A percentile compares a stretch with the other conserved stretches of the same genome.
Evolutionary conservation across 2,329 filamentous ascomycete species (phyloP).

Genomic region (Colletotrichum cereale): DNA sequence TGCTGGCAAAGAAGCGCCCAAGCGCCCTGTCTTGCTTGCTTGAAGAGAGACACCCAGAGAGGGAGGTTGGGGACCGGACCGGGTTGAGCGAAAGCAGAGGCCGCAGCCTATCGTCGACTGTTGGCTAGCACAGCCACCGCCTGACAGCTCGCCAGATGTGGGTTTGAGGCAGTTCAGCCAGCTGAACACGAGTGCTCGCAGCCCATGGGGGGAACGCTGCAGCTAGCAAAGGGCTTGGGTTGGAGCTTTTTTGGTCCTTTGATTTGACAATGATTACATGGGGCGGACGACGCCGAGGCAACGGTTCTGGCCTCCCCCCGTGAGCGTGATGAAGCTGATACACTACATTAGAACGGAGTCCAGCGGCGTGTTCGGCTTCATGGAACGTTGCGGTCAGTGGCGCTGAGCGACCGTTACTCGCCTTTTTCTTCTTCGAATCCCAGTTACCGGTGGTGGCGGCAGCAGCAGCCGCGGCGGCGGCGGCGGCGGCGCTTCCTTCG

Average conservation of each 20-base stretch:
- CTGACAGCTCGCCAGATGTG: slow-evolving; percentile 19
- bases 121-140: slow-evolving; percentile 30
- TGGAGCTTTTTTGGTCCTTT: background rate
- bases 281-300: background rate
- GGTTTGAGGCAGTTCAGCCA: slow-evolving; percentile 19
- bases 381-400: slow-evolving; percentile 26
- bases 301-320: background rate
- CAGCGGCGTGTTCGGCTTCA: slow-evolving; percentile 3
- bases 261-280: background rate
- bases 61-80: background rate
- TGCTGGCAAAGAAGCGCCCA: slow-evolving; percentile 18
- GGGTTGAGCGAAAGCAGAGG: slow-evolving; percentile 26
- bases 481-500: background rate
- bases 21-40: too few relatives aligned
- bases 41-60: too few relatives aligned
- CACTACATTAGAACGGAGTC: background rate
- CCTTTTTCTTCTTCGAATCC: background rate
- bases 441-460: too few relatives aligned
- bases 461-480: background rate
- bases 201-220: background rate
- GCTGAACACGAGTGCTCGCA: slow-evolving; percentile 34
- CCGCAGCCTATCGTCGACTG: slow-evolving; percentile 27
- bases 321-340: background rate
- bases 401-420: background rate
- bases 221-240: background rate